phyloP scores from a whole-genome alignment of 2,329 filamentous ascomycete species.

The Fusarium chlamydosporum region DNA sequence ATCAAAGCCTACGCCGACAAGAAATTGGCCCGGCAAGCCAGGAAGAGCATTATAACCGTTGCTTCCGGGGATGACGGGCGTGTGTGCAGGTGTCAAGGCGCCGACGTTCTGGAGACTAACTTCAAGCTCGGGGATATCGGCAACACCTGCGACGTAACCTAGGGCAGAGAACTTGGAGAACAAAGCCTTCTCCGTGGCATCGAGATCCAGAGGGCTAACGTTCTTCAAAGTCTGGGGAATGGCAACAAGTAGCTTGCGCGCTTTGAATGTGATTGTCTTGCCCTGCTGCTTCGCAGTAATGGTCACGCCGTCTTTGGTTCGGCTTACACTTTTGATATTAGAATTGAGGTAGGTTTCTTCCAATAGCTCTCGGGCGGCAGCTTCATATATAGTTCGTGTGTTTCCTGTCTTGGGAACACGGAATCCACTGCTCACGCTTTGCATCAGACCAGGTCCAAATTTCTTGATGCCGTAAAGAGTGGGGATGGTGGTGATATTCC shows the following conservation, averaged over 20 bases:
- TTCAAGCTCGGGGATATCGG: conserved; percentile 26
- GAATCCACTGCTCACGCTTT: conserved; percentile 23
- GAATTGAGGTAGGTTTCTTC: conserved; percentile 28
- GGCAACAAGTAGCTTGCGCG: conserved; percentile 40
- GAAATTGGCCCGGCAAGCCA: conserved; percentile 9
- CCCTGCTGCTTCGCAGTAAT: conserved; percentile 10
- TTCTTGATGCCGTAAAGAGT: conserved; percentile 43
- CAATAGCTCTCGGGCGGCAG: conserved; percentile 19
- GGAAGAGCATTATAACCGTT: conserved; percentile 12
- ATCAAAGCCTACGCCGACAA: conserved; percentile 18
- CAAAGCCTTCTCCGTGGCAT: conserved; percentile 1
- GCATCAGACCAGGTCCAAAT: conserved; percentile 33
- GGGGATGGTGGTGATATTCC: conserved; percentile 32
- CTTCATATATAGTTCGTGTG: conserved; percentile 28
- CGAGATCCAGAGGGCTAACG: conserved; percentile 19
- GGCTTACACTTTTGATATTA: conserved; percentile 4
- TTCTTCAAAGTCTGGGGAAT: conserved; percentile 39
- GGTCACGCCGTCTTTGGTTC: conserved; percentile 10
- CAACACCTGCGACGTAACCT: conserved; percentile 33
- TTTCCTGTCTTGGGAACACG: conserved; percentile 27
- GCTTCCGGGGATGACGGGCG: conserved; percentile 24
- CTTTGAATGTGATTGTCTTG: conserved; percentile 7
- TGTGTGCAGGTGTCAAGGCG: conserved; percentile 16
- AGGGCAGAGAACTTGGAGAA: conserved; percentile 36
- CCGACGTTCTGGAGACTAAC: conserved; percentile 33